Base-by-base conservation (phyloP, 352 stramenopile genomes). In the Phytophthora tentaculata region DNA sequence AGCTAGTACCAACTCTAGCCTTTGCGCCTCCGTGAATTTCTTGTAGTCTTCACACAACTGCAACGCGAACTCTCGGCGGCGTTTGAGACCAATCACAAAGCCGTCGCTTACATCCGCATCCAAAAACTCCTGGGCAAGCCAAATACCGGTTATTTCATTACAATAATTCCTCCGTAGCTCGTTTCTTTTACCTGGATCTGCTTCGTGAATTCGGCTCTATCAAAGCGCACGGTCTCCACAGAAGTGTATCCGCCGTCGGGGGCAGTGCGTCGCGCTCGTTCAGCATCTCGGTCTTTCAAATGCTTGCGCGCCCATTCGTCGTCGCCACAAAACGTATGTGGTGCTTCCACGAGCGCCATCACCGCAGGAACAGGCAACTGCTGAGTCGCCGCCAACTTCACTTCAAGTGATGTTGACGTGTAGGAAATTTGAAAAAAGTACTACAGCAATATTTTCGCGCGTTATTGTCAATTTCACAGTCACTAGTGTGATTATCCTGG, bases 41-140 rank as follows among this genome's bases (percentile, higher is more conserved):
- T 77, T 81, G 73, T 94, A 96, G 53, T 92, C 80, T 19, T 84
- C 71, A 41, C 86, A 94, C 41, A 94, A 70, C 69, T 87, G 80
- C 56, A 85, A 65, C 37, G 86, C 88, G 47, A 96, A 92, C 61
- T 94, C 88, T 61, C 84, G 79, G 3, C 84, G 83, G 17, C 79
- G 80, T 73, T 96, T 96, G 53, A 94, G 76, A 3, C 83, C 82
- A 49, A 93, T 91, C 26, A 96, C 88, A 49, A 96, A 96, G 41
- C 88, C 88, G n/a, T 88, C 84, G 58, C 81, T 87, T 44, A 83
- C 79, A 17, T 94, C 83, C 7, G 74, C 80, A 44, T 87, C 82
- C 32, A 94, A 57, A 12, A 92, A 80, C 50, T 78, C 71, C 82
- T 90, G 39, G 1, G 0, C 23, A 35, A 22, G 14, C n/a, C 9